phyloP scores from a whole-genome alignment of 1,284 basidiomycete genomes.

The Cryptococcus amylolentus region DNA sequence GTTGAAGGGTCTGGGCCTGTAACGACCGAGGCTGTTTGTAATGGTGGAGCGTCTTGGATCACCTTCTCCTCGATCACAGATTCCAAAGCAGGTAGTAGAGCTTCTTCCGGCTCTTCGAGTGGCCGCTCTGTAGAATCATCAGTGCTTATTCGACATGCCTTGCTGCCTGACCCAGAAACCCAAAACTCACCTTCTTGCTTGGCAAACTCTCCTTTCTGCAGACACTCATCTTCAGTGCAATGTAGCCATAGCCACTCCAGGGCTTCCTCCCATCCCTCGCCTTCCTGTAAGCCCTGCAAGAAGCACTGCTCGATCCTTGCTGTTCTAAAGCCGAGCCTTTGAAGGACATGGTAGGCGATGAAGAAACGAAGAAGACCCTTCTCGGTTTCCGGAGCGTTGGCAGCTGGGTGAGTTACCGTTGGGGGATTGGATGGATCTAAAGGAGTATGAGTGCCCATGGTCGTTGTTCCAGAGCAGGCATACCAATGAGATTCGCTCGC shows the following conservation, averaged over 20 bases:
- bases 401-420: conserved; percentile 1
- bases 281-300: conserved; percentile 30
- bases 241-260: conserved; percentile 81
- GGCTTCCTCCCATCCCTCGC: conserved; percentile 83
- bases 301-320: conserved; percentile 55
- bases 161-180: background rate
- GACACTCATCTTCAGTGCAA: conserved; percentile 64
- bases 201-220: conserved; percentile 31
- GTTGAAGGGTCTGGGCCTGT: background rate
- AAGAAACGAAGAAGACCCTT: conserved; percentile 70
- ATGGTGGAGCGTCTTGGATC: background rate
- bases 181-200: conserved; percentile 17
- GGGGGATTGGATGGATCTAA: background rate
- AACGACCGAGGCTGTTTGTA: background rate
- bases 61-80: too few relatives aligned
- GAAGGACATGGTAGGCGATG: conserved; percentile 76
- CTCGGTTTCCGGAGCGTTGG: conserved; percentile 51
- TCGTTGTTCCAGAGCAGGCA: background rate
- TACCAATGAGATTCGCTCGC: conserved; percentile 18
- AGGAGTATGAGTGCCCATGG: background rate
- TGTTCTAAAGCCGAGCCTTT: conserved; percentile 75
- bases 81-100: background rate
- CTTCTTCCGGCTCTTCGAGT: conserved; percentile 4
- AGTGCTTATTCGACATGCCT: conserved; percentile 5
- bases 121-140: background rate